Percentiles rank a stretch among this genome's conserved stretches.
Evolutionary conservation across 768 basidiomycete genomes (phyloP).

Genomic region (Tubosaeta sp.): DNA sequence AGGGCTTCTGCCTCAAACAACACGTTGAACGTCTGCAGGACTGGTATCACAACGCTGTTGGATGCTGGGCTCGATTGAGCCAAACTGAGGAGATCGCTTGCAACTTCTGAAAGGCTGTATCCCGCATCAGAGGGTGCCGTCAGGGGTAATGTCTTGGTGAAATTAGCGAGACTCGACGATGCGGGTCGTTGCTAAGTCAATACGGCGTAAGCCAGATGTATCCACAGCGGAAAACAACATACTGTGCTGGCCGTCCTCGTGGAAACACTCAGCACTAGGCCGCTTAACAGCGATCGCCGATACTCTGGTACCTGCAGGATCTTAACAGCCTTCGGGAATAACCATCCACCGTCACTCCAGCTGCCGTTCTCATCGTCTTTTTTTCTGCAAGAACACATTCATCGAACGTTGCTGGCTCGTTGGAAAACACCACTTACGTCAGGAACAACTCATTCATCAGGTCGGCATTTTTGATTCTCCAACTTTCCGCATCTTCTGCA

Average conservation of each 20-base stretch:
- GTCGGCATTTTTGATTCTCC: slow-evolving; percentile 48
- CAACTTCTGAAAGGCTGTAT: slow-evolving; percentile 51
- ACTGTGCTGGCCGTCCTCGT: slow-evolving; percentile 86
- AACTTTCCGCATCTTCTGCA: slow-evolving; percentile 37
- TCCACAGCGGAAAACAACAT: slow-evolving; percentile 28
- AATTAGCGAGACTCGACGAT: slow-evolving; percentile 55
- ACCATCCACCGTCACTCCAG: slow-evolving; percentile 72
- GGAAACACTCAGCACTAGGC: slow-evolving; percentile 74
- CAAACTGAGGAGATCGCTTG: slow-evolving; percentile 53
- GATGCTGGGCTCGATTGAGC: slow-evolving; percentile 50
- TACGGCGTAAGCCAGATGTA: slow-evolving; percentile 11
- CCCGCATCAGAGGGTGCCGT: slow-evolving; percentile 19
- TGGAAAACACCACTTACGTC: slow-evolving; percentile 33
- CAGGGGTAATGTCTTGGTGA: slow-evolving; percentile 51
- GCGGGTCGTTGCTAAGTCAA: slow-evolving; percentile 62
- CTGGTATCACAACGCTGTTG: slow-evolving; percentile 79
- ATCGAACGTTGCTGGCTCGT: neutral
- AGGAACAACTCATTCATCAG: slow-evolving; percentile 53
- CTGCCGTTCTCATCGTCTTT: slow-evolving; percentile 28
- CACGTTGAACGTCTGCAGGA: slow-evolving; percentile 69
- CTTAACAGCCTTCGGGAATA: slow-evolving; percentile 70
- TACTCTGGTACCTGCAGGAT: slow-evolving; percentile 62
- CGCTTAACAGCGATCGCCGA: slow-evolving; percentile 57
- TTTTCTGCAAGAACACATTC: slow-evolving; percentile 25
- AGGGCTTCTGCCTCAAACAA: slow-evolving; percentile 69